Base-by-base conservation (phyloP, 345 rosid species). In the Salix koriyanagi region DNA sequence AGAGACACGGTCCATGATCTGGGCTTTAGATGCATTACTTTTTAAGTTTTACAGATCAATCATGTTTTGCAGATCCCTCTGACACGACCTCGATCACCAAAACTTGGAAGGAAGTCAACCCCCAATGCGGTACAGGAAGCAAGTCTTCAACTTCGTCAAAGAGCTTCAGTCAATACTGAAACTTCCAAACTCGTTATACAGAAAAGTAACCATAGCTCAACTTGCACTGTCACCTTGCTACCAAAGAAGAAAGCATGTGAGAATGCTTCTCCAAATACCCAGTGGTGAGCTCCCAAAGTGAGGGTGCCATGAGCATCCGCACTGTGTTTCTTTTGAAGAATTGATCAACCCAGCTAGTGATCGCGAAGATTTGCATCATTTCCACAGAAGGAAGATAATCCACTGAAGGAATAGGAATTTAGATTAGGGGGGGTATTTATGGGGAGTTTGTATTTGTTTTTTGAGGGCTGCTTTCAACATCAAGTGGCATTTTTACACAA, bases 181-280 rank as follows among this genome's bases (percentile, higher is more conserved):
- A 83, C 67, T 48, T 77, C 88, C 75, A 87, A 84, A 64, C 73
- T 15, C 67, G 79, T 70, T 48, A 69, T 26, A 26, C 79, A 73
- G 65, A 91, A 88, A 77, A 26, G 75, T 67, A 83, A 78, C 77
- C 82, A 37, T 73, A 81, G 80, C 65, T 75, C 73, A 64, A 67
- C 79, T 60, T 76, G 77, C 81, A 81, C 87, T 2, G 67, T 80
- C 78, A 74, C 82, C 48, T 72, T 81, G 21, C 78, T 81, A 68
- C 78, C 84, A 44, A 83, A 73, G 83, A 89, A 56, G 76, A 83
- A 82, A 34, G 82, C 86, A 70, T 92, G 72, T 28, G 96, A 94
- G 77, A 89, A 90, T 81, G 82, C 83, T 68, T 88, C 97, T 74
- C 97, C 96, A 58, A 91, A 91, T 83, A 91, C 89, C 74, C 87